Base-by-base conservation (phyloP, 441 rosid species). In the Viola pubescens region DNA sequence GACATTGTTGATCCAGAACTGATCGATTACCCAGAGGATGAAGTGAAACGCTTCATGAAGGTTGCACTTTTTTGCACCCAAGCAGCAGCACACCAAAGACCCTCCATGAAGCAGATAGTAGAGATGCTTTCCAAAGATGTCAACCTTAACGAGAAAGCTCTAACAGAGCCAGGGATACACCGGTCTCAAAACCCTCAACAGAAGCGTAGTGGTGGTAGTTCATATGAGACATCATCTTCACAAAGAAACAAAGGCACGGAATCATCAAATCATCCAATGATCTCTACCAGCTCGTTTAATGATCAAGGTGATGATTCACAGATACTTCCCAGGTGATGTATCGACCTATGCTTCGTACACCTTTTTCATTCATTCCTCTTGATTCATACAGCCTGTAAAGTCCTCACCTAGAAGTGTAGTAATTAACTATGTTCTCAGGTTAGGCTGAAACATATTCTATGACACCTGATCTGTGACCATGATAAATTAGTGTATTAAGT, bases 1-100 rank as follows among this genome's bases (percentile, higher is more conserved):
- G 90, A 88, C 5, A 63, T 87, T 16, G 87, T 86, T n/a, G 99
- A 94, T 75, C 83, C 82, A 1, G 88, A 82, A 63, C 65, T 94
- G 65, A 61, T 45, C 7, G 75, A 75, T 39, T 88, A 81, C 56
- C 89, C 94, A 0, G 77, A 77, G 71, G 80, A 73, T 0, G 89
- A 94, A 78, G 88, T 77, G 13, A 49, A 58, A 39, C 82, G 86
- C 8, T 88, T 75, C 82, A 82, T 88, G 57, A 84, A 79, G 60
- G 91, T 90, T 9, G 97, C 88, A 11, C 81, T 94, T 2, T 90
- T 94, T 63, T 94, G 99, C 70, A 88, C 88, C 43, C 99, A 94
- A 72, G 96, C 84, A 26, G 70, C 73, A 9, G 76, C 88, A 2
- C 72, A 72, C 13, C 84, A 79, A 68, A 85, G 99, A 69, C 97